Conservation (phyloP, 768 basidiomycete genomes). For the Tulasnella sp. region DNA sequence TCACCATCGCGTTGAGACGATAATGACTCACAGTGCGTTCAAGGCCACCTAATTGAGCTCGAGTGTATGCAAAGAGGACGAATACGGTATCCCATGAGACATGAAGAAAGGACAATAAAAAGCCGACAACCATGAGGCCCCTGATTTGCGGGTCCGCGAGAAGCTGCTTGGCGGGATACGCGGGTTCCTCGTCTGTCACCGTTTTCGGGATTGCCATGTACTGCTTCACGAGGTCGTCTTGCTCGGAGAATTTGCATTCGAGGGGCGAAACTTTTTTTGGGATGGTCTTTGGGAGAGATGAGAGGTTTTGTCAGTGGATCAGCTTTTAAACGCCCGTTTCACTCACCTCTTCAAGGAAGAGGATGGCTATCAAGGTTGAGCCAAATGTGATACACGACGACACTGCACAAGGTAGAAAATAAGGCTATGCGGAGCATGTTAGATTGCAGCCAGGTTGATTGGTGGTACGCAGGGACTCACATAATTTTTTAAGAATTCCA, state of each 20-base stretch:
- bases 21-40: slow-evolving; percentile 42
- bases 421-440: slow-evolving; percentile 19
- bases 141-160: slow-evolving; percentile 14
- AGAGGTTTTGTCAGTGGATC: too few relatives aligned
- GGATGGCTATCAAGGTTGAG: slow-evolving; percentile 10
- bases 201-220: not conserved
- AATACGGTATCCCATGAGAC: slow-evolving; percentile 59
- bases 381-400: slow-evolving; percentile 18
- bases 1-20: too few relatives aligned
- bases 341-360: slow-evolving; percentile 18
- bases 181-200: not conserved
- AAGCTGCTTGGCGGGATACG: not conserved
- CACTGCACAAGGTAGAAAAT: slow-evolving; percentile 21
- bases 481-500: slow-evolving; percentile 30
- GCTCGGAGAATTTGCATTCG: too few relatives aligned
- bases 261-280: too few relatives aligned
- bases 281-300: too few relatives aligned
- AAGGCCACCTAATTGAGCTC: slow-evolving; percentile 45
- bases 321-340: too few relatives aligned
- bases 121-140: slow-evolving; percentile 15
- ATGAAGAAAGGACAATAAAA: slow-evolving; percentile 36
- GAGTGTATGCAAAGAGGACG: slow-evolving; percentile 56
- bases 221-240: not conserved
- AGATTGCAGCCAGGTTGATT: not conserved
- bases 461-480: not conserved